These are phyloP conservation scores for Hymenoscyphus albidus DNA, from an alignment of 2,329 filamentous ascomycete species.

Conservation along the genomic window DNA sequence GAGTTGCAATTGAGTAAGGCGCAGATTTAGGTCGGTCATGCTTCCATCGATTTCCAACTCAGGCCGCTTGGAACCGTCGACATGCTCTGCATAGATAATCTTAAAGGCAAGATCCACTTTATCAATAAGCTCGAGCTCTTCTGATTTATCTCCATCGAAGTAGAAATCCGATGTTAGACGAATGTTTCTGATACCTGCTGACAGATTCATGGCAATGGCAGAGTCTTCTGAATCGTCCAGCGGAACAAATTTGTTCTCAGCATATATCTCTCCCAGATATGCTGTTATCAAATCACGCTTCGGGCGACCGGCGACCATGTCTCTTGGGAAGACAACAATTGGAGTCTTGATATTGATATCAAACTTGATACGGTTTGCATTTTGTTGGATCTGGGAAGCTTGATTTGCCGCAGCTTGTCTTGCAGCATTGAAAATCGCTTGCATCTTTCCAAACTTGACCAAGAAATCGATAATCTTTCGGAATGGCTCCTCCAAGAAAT, in stretches of 20 bases:
- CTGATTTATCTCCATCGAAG: slow-evolving; percentile 65
- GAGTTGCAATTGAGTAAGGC: slow-evolving; percentile 85
- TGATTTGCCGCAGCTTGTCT: slow-evolving; percentile 91
- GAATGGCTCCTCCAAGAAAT: slow-evolving; percentile 96
- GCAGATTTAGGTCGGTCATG: slow-evolving; percentile 90
- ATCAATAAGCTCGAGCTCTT: slow-evolving; percentile 94
- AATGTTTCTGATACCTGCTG: slow-evolving; percentile 87
- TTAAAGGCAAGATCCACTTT: slow-evolving; percentile 93
- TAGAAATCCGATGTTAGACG: slow-evolving; percentile 86
- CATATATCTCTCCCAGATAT: slow-evolving; percentile 95
- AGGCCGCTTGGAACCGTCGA: slow-evolving; percentile 69
- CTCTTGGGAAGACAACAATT: slow-evolving; percentile 88
- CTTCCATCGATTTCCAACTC: slow-evolving; percentile 88
- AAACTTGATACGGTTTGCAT: slow-evolving; percentile 85
- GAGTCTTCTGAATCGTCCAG: slow-evolving; percentile 72
- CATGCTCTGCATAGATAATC: slow-evolving; percentile 87
- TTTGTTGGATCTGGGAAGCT: slow-evolving; percentile 89
- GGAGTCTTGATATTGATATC: slow-evolving; percentile 92
- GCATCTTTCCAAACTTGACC: slow-evolving; percentile 99
- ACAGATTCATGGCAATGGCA: slow-evolving; percentile 81
- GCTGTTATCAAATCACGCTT: slow-evolving; percentile 83
- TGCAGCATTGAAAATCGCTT: slow-evolving; percentile 96
- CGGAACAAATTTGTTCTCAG: slow-evolving; percentile 85
- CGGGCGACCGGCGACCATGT: slow-evolving; percentile 64
- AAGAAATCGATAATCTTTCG: slow-evolving; percentile 97